phyloP scores from a whole-genome alignment of 306 rosid species.

The apple (Malus domestica) region DNA sequence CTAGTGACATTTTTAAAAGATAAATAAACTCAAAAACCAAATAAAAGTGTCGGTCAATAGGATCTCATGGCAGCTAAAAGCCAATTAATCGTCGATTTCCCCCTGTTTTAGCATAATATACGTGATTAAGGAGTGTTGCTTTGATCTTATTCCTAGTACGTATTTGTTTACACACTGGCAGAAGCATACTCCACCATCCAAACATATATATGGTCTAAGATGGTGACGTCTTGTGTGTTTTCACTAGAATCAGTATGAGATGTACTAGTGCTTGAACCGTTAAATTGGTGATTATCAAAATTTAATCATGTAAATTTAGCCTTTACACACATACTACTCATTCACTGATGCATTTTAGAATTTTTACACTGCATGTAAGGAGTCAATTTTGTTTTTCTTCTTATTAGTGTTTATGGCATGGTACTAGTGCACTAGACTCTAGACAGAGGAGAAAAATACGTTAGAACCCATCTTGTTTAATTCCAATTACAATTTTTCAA shows the following conservation, averaged over 20 bases:
- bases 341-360: too few species aligned
- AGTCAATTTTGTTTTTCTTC: background rate
- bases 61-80: background rate
- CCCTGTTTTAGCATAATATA: background rate
- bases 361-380: background rate
- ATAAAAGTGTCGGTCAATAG: slow-evolving; percentile 18
- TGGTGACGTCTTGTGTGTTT: background rate
- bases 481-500: too few species aligned
- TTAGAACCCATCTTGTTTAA: too few species aligned
- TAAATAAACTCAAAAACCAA: background rate
- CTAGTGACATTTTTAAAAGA: background rate
- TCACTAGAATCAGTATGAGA: background rate
- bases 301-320: too few species aligned
- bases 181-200: background rate
- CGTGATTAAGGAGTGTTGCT: background rate
- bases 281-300: background rate
- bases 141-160: background rate
- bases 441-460: too few species aligned
- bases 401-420: background rate
- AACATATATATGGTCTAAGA: background rate
- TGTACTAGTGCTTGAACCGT: too few species aligned
- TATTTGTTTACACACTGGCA: background rate
- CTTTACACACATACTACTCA: too few species aligned
- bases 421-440: background rate
- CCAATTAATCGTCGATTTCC: background rate